Conservation (phyloP, 495 filamentous ascomycete species). For the Penicillium desertorum region DNA sequence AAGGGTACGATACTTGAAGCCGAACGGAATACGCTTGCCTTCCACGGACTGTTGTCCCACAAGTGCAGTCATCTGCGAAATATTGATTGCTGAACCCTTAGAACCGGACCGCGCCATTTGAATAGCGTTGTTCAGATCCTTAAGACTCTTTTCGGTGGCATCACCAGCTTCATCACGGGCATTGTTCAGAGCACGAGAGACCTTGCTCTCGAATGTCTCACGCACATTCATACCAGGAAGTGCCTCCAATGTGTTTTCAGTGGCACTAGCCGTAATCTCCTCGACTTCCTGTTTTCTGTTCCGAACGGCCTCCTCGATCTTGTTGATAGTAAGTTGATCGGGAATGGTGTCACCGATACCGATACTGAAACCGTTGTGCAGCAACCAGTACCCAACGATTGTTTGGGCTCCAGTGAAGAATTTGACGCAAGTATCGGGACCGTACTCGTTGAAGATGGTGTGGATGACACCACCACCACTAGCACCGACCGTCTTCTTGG, state of each 20-base stretch:
- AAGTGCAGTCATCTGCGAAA: slow-evolving; percentile 97
- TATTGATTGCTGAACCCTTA: slow-evolving; percentile 98
- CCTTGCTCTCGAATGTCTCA: slow-evolving; percentile 95
- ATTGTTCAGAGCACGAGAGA: slow-evolving; percentile 87
- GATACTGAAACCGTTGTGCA: slow-evolving; percentile 98
- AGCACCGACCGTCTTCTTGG: slow-evolving; percentile 92
- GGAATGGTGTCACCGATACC: slow-evolving; percentile 99
- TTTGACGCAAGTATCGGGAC: slow-evolving; percentile 73
- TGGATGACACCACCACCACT: slow-evolving; percentile 86
- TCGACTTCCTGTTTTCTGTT: slow-evolving; percentile 78
- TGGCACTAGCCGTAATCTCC: slow-evolving; percentile 69
- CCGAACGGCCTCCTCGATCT: slow-evolving; percentile 76
- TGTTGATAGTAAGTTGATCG: slow-evolving; percentile 74
- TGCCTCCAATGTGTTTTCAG: slow-evolving; percentile 80
- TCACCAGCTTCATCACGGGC: slow-evolving; percentile 95
- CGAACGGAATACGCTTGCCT: slow-evolving; percentile 98
- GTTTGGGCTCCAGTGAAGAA: slow-evolving; percentile 96
- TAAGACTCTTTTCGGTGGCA: slow-evolving; percentile 84
- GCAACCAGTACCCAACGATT: slow-evolving; percentile 93
- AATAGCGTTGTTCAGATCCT: slow-evolving; percentile 92
- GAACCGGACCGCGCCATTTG: slow-evolving; percentile 95
- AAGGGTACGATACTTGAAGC: slow-evolving; percentile 96
- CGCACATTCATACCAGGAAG: slow-evolving; percentile 96
- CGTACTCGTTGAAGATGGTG: slow-evolving; percentile 93
- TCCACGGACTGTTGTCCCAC: slow-evolving; percentile 98